Base-by-base conservation (phyloP, 108 stramenopile genomes). In the Cyclotella kingstonii region DNA sequence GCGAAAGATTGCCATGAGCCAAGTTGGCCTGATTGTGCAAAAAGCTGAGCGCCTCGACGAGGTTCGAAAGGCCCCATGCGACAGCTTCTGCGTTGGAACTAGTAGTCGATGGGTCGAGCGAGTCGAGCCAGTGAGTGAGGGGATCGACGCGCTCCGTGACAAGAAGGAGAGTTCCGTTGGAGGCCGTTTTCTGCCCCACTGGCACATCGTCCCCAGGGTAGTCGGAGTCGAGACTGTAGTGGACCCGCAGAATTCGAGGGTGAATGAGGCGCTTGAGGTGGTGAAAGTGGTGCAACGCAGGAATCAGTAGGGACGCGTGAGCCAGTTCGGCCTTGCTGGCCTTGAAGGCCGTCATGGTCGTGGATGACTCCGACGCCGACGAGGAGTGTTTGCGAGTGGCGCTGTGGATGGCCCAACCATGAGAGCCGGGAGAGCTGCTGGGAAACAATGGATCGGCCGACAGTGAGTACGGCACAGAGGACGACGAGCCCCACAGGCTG, bases 201-300 rank as follows among this genome's bases (percentile, higher is more conserved):
- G 26, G 38, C 3, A 55, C 54, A 17, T 60, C 66, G 12, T 71
- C 81, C 5, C 60, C 66, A 4, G 90, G 90, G 66, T 87, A 79
- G 60, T 93, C 91, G 9, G 91, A 89, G 35, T 93, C 91, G 31
- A 93, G 44, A 0, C 88, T 93, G 26, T 88, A 88, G 29, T 82
- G 73, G 1, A 84, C 86, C 35, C 80, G 59, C 18, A 93, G 58
- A 58, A 93, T 89, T 26, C 85, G 68, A 0, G 91, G 91, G 63
- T 93, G 91, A 25, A 89, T 70, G 35, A 89, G 55, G 48, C 82
- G 84, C 45, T 84, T 82, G 43, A 76, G 79, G 14, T 84, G 59
- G n/a, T 80, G 69, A 57, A 85, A 93, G 48, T 93, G 91, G 57
- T 89, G 91, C 54, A 86, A 54, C 10, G 88, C 91, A 9, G 87